Percentiles rank a stretch among this genome's conserved stretches.
Conservation (phyloP, 495 filamentous ascomycete genomes). For the Rhizodiscina lignyota region DNA sequence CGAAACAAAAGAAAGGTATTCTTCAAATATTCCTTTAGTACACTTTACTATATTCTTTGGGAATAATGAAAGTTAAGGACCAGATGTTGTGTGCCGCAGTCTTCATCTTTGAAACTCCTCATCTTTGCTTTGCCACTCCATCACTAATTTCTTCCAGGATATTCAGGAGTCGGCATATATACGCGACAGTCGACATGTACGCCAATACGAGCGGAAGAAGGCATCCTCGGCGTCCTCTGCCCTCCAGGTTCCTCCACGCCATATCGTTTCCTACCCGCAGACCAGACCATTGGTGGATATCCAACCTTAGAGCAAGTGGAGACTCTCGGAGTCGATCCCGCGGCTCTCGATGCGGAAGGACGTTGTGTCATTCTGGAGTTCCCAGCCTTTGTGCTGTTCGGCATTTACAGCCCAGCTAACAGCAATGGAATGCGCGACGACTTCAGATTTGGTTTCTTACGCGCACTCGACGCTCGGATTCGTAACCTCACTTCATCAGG, state of each 20-base stretch:
- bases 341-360: conserved; percentile 73
- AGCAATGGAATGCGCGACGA: conserved; percentile 70
- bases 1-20: conserved; percentile 78
- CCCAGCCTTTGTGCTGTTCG: conserved; percentile 83
- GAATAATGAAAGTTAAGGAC: too few relatives aligned
- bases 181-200: conserved; percentile 77
- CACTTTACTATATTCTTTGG: not conserved
- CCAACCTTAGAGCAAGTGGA: conserved; percentile 50
- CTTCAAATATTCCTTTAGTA: not conserved
- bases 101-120: too few relatives aligned
- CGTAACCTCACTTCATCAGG: conserved; percentile 69
- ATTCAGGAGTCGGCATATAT: conserved; percentile 91
- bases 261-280: conserved; percentile 58
- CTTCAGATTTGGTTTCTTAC: conserved; percentile 67
- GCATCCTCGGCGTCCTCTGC: conserved; percentile 66
- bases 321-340: conserved; percentile 43
- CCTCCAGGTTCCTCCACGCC: conserved; percentile 57
- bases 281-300: conserved; percentile 88
- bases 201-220: conserved; percentile 86
- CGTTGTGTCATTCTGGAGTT: conserved; percentile 89
- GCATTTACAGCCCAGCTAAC: conserved; percentile 77
- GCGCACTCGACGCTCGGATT: conserved; percentile 62
- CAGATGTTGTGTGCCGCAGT: too few relatives aligned
- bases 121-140: not conserved
- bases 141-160: conserved; percentile 37